These are phyloP conservation scores for Xylaria telfairii DNA, from an alignment of 495 filamentous ascomycete genomes.

Conservation along the genomic window DNA sequence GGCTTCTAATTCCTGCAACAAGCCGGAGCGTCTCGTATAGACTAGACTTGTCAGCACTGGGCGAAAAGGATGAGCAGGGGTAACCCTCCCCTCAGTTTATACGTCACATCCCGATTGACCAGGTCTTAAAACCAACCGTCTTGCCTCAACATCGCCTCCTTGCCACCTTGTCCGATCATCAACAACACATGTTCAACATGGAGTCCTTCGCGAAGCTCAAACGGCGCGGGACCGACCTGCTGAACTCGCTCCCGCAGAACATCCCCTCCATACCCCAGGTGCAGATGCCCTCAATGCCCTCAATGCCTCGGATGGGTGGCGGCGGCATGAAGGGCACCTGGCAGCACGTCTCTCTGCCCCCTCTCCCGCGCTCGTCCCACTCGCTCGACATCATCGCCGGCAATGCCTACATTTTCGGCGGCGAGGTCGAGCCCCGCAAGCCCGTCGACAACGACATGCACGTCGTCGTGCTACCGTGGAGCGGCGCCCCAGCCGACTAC, in stretches of 20 bases:
- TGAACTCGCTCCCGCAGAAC: conserved; percentile 47
- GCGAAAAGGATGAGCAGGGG: conserved; percentile 8
- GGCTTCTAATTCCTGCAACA: conserved; percentile 7
- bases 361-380: conserved; percentile 72
- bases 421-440: conserved; percentile 56
- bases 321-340: conserved; percentile 61
- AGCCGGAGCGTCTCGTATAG: background rate
- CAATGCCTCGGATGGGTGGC: conserved; percentile 26
- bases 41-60: background rate
- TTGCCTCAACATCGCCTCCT: background rate
- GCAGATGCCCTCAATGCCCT: conserved; percentile 35
- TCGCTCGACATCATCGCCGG: conserved; percentile 68
- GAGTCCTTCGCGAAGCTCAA: conserved; percentile 52
- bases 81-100: conserved; percentile 18
- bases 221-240: conserved; percentile 52
- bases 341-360: conserved; percentile 58
- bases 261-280: conserved; percentile 38
- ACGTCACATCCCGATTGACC: conserved; percentile 20
- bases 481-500: conserved; percentile 61
- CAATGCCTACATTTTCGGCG: conserved; percentile 74
- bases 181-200: conserved; percentile 33
- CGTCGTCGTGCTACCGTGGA: conserved; percentile 64
- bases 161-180: background rate
- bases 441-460: conserved; percentile 75
- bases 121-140: background rate